A percentile compares a stretch with the other conserved stretches of the same genome.
These are phyloP conservation scores for Bullera alba DNA, from an alignment of 768 basidiomycete species.

Conservation along the genomic window DNA sequence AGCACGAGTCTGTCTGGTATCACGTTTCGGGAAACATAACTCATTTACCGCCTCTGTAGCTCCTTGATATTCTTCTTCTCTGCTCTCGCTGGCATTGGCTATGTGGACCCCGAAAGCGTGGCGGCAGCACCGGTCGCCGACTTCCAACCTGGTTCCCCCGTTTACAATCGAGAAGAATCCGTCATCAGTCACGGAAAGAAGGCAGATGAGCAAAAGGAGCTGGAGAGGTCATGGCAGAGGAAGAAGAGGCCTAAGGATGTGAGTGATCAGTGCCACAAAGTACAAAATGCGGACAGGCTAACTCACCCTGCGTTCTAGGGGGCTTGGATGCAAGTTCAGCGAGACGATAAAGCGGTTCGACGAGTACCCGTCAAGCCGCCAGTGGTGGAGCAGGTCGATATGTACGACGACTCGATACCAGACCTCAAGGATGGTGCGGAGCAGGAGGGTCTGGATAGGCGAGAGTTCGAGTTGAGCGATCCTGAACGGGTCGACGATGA, in stretches of 20 bases:
- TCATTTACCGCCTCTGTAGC: conserved; percentile 15
- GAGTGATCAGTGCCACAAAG: conserved; percentile 12
- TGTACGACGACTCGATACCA: no score
- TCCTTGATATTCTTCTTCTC: conserved; percentile 42
- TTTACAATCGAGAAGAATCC: conserved; percentile 15
- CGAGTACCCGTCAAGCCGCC: neutral
- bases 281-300: neutral
- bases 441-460: no score
- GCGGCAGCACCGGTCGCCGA: neutral
- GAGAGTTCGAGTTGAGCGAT: no score
- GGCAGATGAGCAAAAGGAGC: conserved; percentile 29
- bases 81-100: conserved; percentile 40
- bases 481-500: no score
- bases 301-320: conserved; percentile 22
- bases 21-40: neutral
- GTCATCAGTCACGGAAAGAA: conserved; percentile 7
- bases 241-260: conserved; percentile 45
- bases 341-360: conserved; percentile 39
- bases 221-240: conserved; percentile 36
- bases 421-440: no score
- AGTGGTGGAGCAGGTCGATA: neutral
- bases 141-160: conserved; percentile 22
- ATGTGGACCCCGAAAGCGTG: conserved; percentile 12
- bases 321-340: conserved; percentile 42
- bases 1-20: conserved; percentile 2